Evolutionary conservation across 306 rosid genomes (phyloP), one percentile per base, ranked within the genome.

Genomic region (Malus orientalis): DNA sequence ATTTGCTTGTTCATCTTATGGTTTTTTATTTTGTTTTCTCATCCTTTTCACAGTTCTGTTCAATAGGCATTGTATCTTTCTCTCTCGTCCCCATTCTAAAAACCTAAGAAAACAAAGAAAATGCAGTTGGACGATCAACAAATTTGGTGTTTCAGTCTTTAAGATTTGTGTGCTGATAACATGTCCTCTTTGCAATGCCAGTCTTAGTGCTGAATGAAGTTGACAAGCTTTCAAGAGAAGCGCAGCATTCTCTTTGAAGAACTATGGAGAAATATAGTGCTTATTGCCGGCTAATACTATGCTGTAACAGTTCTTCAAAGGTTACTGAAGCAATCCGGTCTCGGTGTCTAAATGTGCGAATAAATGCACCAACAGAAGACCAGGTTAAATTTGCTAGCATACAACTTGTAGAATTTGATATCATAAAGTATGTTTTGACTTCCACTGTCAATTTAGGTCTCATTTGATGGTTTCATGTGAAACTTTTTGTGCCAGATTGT

Each of bases 261-360:
- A 95, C 98, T 5, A 95, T 90, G 97, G 98, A 95, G 81, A 95
- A 95, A 81, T 95, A 92, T 79, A 95, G 96, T 61, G 76, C 97
- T 57, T 90, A 89, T 82, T 95, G 98, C 87, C 86, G 97, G 85
- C 85, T 95, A 40, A 90, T 95, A 78, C 83, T 95, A 51, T 95
- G 97, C 69, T 90, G 98, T 86, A 92, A 92, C 89, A 95, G 97
- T 81, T 95, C 98, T 78, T 95, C 98, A 27, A 92, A 91, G 85
- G 97, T 95, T 54, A 90, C 93, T 53, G 97, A 95, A 89, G 98
- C 98, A 70, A 92, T 95, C 78, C 89, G 97, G 71, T 95, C 98
- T 61, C 90, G 98, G 40, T 95, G 98, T 87, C 88, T 95, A 32
- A 95, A 90, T 82, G 89, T 90, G 74, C 89, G 92, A 81, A 86